Evolutionary conservation across 345 rosid species (phyloP).

Genomic region (Salix purpurea): DNA sequence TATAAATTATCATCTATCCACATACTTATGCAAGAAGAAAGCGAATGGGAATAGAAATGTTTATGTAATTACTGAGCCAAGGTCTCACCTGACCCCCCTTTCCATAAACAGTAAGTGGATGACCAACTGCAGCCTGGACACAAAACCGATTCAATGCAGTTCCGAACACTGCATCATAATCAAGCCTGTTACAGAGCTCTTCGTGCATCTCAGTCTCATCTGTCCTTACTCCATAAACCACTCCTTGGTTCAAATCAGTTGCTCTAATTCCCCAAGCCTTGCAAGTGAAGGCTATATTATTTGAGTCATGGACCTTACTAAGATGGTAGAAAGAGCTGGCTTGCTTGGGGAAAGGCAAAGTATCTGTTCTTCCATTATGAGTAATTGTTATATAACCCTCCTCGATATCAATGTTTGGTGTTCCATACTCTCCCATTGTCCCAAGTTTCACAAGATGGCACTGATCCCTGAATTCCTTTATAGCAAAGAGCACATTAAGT

Average conservation of each 20-base stretch:
- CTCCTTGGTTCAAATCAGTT: constrained; percentile 95
- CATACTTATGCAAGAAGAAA: not conserved
- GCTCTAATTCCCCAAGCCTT: constrained; percentile 99
- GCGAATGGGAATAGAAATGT: not conserved
- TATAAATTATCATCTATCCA: not conserved
- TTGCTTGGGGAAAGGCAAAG: constrained; percentile 94
- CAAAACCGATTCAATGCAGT: constrained; percentile 94
- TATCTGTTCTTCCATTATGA: constrained; percentile 91
- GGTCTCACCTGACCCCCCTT: constrained; percentile 90
- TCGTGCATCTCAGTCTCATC: constrained; percentile 93
- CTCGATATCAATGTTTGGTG: constrained; percentile 97
- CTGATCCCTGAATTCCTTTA: constrained; percentile 78
- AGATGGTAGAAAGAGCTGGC: constrained; percentile 98
- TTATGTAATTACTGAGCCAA: not conserved
- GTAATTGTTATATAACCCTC: constrained; percentile 93
- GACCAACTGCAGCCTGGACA: constrained; percentile 95
- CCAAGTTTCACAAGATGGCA: constrained; percentile 96
- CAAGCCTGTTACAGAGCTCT: constrained; percentile 71
- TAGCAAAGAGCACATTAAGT: constrained; percentile 87
- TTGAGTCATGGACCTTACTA: constrained; percentile 95
- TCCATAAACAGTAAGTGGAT: constrained; percentile 93
- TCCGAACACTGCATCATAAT: constrained; percentile 93
- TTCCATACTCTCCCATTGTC: constrained; percentile 98
- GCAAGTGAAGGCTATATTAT: constrained; percentile 96
- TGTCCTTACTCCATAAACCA: constrained; percentile 88